These are phyloP conservation scores for Tetrapisispora taiwanensis DNA, from an alignment of 805 yeast genomes.

Conservation along the genomic window DNA sequence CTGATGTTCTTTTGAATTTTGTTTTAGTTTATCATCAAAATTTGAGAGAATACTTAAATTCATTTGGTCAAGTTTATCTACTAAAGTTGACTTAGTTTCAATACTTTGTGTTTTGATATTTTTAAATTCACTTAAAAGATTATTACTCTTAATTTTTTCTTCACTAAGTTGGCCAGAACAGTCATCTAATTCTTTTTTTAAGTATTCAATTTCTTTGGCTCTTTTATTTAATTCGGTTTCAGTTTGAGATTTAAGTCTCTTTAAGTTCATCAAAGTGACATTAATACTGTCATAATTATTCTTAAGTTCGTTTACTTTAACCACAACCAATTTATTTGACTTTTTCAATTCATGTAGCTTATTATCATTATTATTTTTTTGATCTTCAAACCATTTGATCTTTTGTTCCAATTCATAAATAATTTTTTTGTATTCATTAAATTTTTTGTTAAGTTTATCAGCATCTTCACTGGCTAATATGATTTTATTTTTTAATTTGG, in stretches of 20 bases:
- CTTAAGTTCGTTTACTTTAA: constrained; percentile 14
- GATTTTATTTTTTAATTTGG: constrained; percentile 19
- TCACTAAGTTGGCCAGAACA: constrained; percentile 39
- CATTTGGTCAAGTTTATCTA: constrained; percentile 2
- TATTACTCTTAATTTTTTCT: constrained; percentile 32
- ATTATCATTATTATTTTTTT: constrained; percentile 17
- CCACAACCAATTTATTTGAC: constrained; percentile 13
- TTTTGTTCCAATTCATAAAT: constrained; percentile 17
- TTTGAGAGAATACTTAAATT: constrained; percentile 3
- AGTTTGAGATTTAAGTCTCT: constrained; percentile 14
- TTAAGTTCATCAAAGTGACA: constrained; percentile 7
- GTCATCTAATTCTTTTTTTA: constrained; percentile 33
- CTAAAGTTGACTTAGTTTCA: background rate
- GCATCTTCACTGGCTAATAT: constrained; percentile 15
- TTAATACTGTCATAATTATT: constrained; percentile 9
- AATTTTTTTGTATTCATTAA: constrained; percentile 17
- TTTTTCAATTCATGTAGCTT: constrained; percentile 16
- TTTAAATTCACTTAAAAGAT: constrained; percentile 15
- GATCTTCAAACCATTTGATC: constrained; percentile 14
- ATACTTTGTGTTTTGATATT: constrained; percentile 6
- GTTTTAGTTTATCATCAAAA: background rate
- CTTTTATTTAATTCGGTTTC: constrained; percentile 17
- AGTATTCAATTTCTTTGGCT: constrained; percentile 28
- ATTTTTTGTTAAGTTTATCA: constrained; percentile 13
- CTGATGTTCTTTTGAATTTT: too few species aligned